Base-by-base conservation (phyloP, 768 basidiomycete species). In the Rubroboletus pulcherrimus region DNA sequence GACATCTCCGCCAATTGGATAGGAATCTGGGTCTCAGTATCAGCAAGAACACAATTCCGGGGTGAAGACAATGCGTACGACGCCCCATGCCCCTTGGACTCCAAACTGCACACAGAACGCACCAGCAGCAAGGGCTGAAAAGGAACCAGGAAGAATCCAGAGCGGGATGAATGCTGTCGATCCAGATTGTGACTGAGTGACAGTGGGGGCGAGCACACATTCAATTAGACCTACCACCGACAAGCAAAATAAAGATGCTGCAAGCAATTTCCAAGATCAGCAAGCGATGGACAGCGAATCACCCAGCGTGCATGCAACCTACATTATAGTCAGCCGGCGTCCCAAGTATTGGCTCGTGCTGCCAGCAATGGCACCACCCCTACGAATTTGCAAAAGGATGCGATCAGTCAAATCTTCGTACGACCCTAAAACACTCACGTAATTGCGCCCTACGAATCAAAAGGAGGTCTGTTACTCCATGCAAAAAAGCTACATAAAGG, bases 1-100 rank as follows among this genome's bases (percentile, higher is more conserved):
- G 89, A 89, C 76, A 93, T 82, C 73, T 97, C 93, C 6, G 84
- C 78, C 35, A 95, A 75, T 70, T 87, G 88, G 60, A 93, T 87
- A 5, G 91, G 91, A 68, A 83, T 80, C 78, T 77, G 49, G 15
- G 0, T 5, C 8, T 7, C 24, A 12, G 21, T 7, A 14, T 58
- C 5, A 58, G 39, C 7, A 38, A 7, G 12, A n/a, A 43, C 8
- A 37, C 26, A 7, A 12, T 21, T 8, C 38, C 0, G 15, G 10
- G 30, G 12, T 7, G 7, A 46, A 39, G 31, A 37, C 7, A 11
- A 44, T 52, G 68, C 87, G 60, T 65, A 91, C 89, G 11, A 91
- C 86, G 63, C 91, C 91, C 89, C 90, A 93, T 37, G 91, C 92
- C 2, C 91, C 92, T 68, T 96, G 93, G 0, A 95, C 90, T 49